These are phyloP conservation scores for Vitis labrusca DNA, from an alignment of 164 flowering plant species.

Conservation along the genomic window DNA sequence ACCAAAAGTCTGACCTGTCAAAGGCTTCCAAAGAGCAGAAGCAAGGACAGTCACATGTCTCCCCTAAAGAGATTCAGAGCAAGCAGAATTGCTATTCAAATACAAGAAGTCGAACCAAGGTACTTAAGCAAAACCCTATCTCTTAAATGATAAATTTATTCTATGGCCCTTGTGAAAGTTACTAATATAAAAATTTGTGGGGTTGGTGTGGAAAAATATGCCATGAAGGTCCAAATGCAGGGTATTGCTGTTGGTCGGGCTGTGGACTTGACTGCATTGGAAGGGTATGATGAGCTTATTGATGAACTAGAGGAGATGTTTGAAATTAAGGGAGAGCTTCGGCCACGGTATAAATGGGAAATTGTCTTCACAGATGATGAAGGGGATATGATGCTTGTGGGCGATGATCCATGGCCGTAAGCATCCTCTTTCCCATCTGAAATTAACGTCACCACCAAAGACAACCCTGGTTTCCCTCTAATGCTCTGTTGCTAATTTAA, in stretches of 20 bases:
- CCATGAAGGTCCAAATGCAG: constrained; percentile 88
- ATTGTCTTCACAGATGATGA: constrained; percentile 89
- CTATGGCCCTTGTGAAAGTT: neutral
- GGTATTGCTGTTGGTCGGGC: constrained; percentile 92
- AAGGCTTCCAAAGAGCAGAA: constrained; percentile 48
- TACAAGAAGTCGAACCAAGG: constrained; percentile 88
- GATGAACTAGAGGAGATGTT: constrained; percentile 81
- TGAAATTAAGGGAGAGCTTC: constrained; percentile 74
- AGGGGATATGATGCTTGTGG: constrained; percentile 94
- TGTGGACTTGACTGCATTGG: constrained; percentile 66
- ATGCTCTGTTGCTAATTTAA: neutral
- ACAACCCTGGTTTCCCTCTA: neutral
- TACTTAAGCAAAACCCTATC: constrained; percentile 12
- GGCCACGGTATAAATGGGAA: constrained; percentile 67
- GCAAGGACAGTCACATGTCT: constrained; percentile 27
- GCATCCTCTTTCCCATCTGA: constrained; percentile 6
- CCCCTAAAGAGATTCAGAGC: constrained; percentile 52
- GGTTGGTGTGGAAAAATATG: neutral
- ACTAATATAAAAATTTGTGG: neutral
- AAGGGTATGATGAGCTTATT: constrained; percentile 71
- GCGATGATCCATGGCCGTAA: constrained; percentile 92
- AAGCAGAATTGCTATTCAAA: constrained; percentile 35
- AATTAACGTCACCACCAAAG: neutral
- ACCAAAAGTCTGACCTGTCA: constrained; percentile 48
- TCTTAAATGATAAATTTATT: neutral